A percentile compares a stretch with the other conserved stretches of the same genome.
Conservation (phyloP, 768 basidiomycete species). For the Boletus reticuloceps region DNA sequence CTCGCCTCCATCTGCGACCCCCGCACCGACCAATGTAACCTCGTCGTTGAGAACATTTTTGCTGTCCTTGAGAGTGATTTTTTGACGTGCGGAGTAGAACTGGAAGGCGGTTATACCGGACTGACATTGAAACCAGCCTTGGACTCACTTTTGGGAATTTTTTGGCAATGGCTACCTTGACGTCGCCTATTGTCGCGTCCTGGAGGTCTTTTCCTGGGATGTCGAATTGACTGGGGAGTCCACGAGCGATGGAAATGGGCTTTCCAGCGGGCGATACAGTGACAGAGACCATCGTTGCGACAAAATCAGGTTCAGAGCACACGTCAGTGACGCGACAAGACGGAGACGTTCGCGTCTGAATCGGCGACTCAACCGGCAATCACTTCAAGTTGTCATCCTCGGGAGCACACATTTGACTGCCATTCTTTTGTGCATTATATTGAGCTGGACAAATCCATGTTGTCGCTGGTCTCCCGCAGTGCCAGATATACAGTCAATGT, state of each 20-base stretch:
- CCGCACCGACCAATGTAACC: slow-evolving; percentile 54
- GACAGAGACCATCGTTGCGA: slow-evolving; percentile 46
- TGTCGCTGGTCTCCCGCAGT: background rate
- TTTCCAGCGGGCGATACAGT: slow-evolving; percentile 52
- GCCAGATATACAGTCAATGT: background rate
- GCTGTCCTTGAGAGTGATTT: slow-evolving; percentile 61
- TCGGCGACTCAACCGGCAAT: slow-evolving; percentile 3
- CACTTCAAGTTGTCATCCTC: background rate
- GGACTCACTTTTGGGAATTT: slow-evolving; percentile 48
- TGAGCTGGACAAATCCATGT: slow-evolving; percentile 6
- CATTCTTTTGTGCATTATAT: background rate
- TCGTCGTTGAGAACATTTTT: slow-evolving; percentile 64
- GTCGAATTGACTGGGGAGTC: slow-evolving; percentile 51
- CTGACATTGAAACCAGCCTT: background rate
- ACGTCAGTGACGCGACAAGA: background rate
- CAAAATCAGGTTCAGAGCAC: background rate
- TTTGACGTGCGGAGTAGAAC: slow-evolving; percentile 75
- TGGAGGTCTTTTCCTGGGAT: slow-evolving; percentile 41
- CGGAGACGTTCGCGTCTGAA: too few species aligned
- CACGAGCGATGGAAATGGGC: slow-evolving; percentile 44
- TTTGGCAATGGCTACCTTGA: slow-evolving; percentile 62
- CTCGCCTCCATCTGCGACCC: slow-evolving; percentile 57
- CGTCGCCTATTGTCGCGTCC: slow-evolving; percentile 59
- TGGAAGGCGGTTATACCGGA: slow-evolving; percentile 29
- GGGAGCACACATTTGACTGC: too few species aligned